Base-by-base conservation (phyloP, 148 eudicot genomes). In the Fagopyrum homotropicum region DNA sequence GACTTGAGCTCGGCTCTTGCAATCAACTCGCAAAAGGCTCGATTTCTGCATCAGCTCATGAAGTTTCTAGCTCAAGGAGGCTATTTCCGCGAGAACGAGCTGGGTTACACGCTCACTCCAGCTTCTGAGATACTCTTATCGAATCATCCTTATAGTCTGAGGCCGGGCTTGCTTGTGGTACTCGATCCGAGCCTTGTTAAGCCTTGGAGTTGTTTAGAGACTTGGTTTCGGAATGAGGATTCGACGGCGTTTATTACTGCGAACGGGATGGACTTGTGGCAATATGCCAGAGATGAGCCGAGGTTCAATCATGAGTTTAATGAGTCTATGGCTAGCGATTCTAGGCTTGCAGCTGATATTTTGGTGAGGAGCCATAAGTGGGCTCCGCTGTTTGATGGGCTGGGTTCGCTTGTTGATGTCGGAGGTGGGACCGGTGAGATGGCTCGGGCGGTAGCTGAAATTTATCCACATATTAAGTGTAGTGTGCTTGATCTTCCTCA, bases 401-500 rank as follows among this genome's bases (percentile, higher is more conserved):
- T 81, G 14, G 49, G 68, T 30, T 81, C 84, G 17, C 35, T 82
- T 46, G 87, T 85, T 4, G 87, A 85, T 71, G 85, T 85, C 43
- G 84, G 80, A 10, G 85, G 84, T 45, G 84, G 84, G 2, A 76
- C 79, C 1, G 84, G 86, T 10, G 30, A 72, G 4, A 45, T 79
- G 72, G 78, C 84, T 40, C 79, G 43, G 72, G 77, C 78, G 17
- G 73, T 85, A 49, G 81, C 71, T 5, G 56, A 75, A 29, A 79
- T 56, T 0, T 85, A 76, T 46, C 85, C 85, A 9, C 26, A 77
- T 2, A 6, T 85, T 17, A 78, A 75, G 40, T 85, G 82, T 45
- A 51, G n/a, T 9, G 85, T 85, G 57, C 79, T 82, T 61, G 86
- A 83, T 74, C 78, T 84, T 46, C 84, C 86, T 1, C 82, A 84